phyloP scores from a whole-genome alignment of 2,329 filamentous ascomycete species.

The Venturia nashicola region DNA sequence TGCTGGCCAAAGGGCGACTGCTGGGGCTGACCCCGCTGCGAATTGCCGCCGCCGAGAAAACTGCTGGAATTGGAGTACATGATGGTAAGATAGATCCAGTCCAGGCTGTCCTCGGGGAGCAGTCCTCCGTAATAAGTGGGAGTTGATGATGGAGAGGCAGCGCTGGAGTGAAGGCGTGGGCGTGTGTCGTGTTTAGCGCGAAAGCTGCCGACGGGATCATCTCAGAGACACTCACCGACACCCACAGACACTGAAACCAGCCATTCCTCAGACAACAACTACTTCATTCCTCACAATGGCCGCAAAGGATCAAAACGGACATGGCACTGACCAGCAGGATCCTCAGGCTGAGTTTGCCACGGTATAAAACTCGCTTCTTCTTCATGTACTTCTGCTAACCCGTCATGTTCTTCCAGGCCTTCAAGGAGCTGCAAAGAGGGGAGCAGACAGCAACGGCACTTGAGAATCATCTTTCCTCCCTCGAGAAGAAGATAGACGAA shows the following conservation, averaged over 20 bases:
- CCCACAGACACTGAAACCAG: not conserved
- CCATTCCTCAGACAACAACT: conserved; percentile 14
- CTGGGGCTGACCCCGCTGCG: conserved; percentile 53
- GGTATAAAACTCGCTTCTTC: not conserved
- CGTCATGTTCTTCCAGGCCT: conserved; percentile 25
- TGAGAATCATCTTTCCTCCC: conserved; percentile 39
- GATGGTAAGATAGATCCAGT: conserved; percentile 2
- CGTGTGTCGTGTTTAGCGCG: not conserved
- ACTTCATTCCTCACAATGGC: conserved; percentile 13
- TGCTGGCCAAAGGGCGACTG: conserved; percentile 40
- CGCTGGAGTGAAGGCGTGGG: not conserved
- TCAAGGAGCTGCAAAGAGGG: conserved; percentile 40
- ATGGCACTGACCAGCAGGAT: conserved; percentile 5
- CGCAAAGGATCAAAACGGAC: conserved; percentile 16
- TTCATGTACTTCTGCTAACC: not conserved
- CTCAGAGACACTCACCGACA: no score
- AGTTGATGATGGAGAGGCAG: not conserved
- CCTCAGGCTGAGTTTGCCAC: not conserved
- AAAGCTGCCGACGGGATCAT: not conserved
- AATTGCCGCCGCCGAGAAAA: conserved; percentile 66
- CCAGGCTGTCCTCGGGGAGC: not conserved
- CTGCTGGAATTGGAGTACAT: conserved; percentile 91
- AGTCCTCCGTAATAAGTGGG: conserved; percentile 6
- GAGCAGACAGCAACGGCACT: conserved; percentile 43
- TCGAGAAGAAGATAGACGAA: conserved; percentile 44